Conservation (phyloP, 1,139 yeast species). For the Groenewaldozyma auringiensis region DNA sequence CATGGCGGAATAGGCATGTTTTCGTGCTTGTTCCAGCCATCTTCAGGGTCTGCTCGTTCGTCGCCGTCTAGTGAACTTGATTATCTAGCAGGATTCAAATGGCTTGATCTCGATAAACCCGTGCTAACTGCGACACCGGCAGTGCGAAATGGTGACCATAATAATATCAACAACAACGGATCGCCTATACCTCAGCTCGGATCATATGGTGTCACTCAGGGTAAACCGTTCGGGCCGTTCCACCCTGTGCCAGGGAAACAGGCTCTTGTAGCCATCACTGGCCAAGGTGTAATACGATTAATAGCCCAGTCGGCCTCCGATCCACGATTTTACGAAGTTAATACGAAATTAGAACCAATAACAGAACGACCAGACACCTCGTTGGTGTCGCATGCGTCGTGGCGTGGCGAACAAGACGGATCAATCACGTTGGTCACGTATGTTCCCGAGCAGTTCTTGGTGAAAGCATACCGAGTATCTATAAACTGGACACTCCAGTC, state of each 20-base stretch:
- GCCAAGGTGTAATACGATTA: constrained; percentile 49
- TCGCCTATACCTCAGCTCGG: constrained; percentile 9
- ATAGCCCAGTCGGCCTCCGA: constrained; percentile 26
- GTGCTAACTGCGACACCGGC: constrained; percentile 29
- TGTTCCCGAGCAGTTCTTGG: constrained; percentile 35
- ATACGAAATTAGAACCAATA: constrained; percentile 19
- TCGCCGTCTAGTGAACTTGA: constrained; percentile 22
- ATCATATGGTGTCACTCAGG: constrained; percentile 46
- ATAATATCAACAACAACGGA: constrained; percentile 5
- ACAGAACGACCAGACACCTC: constrained; percentile 5
- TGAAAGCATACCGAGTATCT: constrained; percentile 43
- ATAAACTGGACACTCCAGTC: constrained; percentile 52
- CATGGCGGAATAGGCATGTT: constrained; percentile 7
- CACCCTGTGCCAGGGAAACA: constrained; percentile 67
- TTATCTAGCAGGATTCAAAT: constrained; percentile 47
- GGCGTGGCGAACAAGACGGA: constrained; percentile 51
- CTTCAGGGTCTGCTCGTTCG: constrained; percentile 13
- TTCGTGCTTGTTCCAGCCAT: constrained; percentile 21
- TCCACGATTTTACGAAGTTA: constrained; percentile 25
- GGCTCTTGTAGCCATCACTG: constrained; percentile 61
- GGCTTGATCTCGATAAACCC: constrained; percentile 67
- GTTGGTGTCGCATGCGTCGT: constrained; percentile 41
- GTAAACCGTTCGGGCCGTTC: constrained; percentile 50
- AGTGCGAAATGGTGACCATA: constrained; percentile 11
- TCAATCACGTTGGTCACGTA: constrained; percentile 43